phyloP scores from a whole-genome alignment of 345 rosid genomes.

The Carallia pectinifolia region DNA sequence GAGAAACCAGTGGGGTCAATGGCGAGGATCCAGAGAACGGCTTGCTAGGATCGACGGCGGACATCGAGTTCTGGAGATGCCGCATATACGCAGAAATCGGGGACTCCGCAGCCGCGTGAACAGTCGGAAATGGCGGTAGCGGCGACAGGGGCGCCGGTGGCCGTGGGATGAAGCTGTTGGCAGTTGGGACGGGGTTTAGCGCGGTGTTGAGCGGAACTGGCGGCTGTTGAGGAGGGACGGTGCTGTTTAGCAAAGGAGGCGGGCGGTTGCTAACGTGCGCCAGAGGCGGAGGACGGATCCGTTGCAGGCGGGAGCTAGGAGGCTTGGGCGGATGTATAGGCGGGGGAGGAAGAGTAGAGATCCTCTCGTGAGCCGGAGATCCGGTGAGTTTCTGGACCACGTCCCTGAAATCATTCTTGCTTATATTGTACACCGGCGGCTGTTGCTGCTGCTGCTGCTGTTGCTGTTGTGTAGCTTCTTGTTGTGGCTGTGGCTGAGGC shows the following conservation, averaged over 20 bases:
- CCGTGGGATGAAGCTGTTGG: constrained; percentile 29
- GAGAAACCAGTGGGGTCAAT: constrained; percentile 60
- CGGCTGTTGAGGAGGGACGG: constrained; percentile 18
- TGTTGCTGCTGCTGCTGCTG: constrained; percentile 45
- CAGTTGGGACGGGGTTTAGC: constrained; percentile 3
- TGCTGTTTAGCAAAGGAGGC: constrained; percentile 43
- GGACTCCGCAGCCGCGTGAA: constrained; percentile 70
- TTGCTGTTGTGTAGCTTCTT: constrained; percentile 15
- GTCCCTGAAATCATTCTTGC: constrained; percentile 84
- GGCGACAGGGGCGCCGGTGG: constrained; percentile 59
- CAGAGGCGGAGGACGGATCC: constrained; percentile 93
- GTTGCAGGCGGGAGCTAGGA: constrained; percentile 79
- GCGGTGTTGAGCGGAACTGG: constrained; percentile 4
- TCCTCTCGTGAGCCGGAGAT: constrained; percentile 78
- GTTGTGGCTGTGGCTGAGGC: constrained; percentile 14
- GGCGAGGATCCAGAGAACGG: constrained; percentile 64
- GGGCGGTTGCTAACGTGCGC: constrained; percentile 72
- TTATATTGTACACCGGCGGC: constrained; percentile 93
- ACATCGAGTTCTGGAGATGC: constrained; percentile 51
- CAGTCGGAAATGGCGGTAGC: constrained; percentile 59
- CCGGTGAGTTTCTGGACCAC: constrained; percentile 96
- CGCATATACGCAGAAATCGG: constrained; percentile 80
- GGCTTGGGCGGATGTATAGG: constrained; percentile 71
- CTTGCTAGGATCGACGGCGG: constrained; percentile 46
- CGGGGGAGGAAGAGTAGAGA: constrained; percentile 52